Evolutionary conservation across 169 alveolate species (phyloP), one percentile per base, ranked within the genome.

Genomic region (Toxoplasma gondii): DNA sequence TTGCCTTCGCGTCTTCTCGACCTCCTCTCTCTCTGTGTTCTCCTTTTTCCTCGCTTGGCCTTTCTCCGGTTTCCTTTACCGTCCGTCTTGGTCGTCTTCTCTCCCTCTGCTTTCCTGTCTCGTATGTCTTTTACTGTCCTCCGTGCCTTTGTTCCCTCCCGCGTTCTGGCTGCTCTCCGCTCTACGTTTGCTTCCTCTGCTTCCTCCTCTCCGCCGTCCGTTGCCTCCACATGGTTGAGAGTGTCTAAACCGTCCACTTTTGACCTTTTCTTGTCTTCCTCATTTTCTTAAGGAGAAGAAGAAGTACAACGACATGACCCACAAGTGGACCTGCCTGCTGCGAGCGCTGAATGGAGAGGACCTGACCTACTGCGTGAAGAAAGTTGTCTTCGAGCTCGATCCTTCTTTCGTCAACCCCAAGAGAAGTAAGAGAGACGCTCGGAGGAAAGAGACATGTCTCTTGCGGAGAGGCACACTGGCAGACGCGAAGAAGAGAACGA

Each of bases 381-480:
- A 97, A 88, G 98, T 98, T 10, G 96, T 95, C 49, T 98, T 98
- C 86, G 96, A 96, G 49, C 95, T 98, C 36, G 99, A 98, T 94
- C 97, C 97, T 36, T 95, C 98, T 58, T 98, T 98, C 96, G 93
- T 94, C 4, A 97, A 97, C 90, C 97, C 98, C 69, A 92, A 93
- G 43, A 90, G 98, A 94, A 67, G 96, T 94, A 43, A 0, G 91
- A 2, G 19, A 10, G n/a, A n/a, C n/a, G n/a, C 34, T 27, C 74
- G 34, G 74, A 64, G n/a, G 22, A 16, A 19, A 22, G 74, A 4
- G 74, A 64, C 24, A 31, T 12, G 58, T n/a, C n/a, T n/a, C n/a
- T n/a, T 12, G 58, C 4, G 58, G 58, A 49, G 58, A 49, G n/a
- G n/a, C n/a, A n/a, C n/a, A n/a, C n/a, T n/a, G n/a, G n/a, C n/a